phyloP scores from a whole-genome alignment of 371 early-diverging fungal genomes.

The Actinomucor elegans region DNA sequence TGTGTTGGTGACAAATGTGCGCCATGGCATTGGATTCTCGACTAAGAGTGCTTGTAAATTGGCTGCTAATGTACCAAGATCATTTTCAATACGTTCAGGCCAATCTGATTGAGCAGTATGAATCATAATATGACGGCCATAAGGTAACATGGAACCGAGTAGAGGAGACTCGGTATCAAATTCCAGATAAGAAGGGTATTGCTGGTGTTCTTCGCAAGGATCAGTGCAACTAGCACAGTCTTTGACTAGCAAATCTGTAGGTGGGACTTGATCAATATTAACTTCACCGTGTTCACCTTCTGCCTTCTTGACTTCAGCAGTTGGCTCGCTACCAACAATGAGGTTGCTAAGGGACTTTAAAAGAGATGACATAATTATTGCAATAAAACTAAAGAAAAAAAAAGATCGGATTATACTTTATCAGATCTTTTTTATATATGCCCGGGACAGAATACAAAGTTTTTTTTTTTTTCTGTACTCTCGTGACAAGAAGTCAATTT shows the following conservation, averaged over 20 bases:
- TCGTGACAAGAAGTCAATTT: too few species aligned
- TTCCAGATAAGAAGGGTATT: slow-evolving; percentile 65
- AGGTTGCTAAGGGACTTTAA: not conserved
- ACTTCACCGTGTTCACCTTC: not conserved
- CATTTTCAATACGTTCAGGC: slow-evolving; percentile 61
- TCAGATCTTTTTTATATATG: slow-evolving; percentile 7
- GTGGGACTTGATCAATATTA: slow-evolving; percentile 36
- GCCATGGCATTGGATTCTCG: slow-evolving; percentile 21
- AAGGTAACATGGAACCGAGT: slow-evolving; percentile 69
- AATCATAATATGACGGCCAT: slow-evolving; percentile 70
- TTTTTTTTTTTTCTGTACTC: not conserved
- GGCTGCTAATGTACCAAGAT: slow-evolving; percentile 50
- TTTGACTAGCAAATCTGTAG: slow-evolving; percentile 27
- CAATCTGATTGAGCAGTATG: slow-evolving; percentile 66
- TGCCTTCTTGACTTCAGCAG: not conserved
- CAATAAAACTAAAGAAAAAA: slow-evolving; percentile 3
- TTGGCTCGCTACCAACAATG: not conserved
- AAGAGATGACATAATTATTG: slow-evolving; percentile 12
- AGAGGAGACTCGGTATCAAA: slow-evolving; percentile 58
- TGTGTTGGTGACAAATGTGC: slow-evolving; percentile 54
- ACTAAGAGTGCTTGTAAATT: slow-evolving; percentile 25
- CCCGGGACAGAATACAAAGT: not conserved
- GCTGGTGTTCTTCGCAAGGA: slow-evolving; percentile 59
- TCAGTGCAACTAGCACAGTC: slow-evolving; percentile 45
- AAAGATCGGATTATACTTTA: slow-evolving; percentile 16